A percentile compares a stretch with the other conserved stretches of the same genome.
phyloP scores from a whole-genome alignment of 1,139 yeast genomes.

The Wickerhamomyces sp. region DNA sequence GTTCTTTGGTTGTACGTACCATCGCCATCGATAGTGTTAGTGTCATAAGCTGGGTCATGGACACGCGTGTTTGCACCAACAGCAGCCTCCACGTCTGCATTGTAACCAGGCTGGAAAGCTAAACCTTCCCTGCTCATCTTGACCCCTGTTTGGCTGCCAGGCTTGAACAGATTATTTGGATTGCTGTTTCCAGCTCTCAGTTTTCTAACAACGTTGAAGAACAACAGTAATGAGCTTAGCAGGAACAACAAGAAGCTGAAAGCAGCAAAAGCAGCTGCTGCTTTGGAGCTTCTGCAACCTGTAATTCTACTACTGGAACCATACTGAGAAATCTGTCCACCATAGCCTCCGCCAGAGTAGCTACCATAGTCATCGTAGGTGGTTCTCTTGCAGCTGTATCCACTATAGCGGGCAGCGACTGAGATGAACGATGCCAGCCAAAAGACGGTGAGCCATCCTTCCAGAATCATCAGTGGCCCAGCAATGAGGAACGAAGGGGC shows the following conservation, averaged over 20 bases:
- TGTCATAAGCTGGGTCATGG: no score
- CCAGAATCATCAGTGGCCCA: slow-evolving; percentile 16
- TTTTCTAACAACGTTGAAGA: slow-evolving; percentile 25
- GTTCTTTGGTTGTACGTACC: no score
- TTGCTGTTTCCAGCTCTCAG: slow-evolving; percentile 15
- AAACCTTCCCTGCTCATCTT: slow-evolving; percentile 13
- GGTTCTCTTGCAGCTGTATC: slow-evolving; percentile 7
- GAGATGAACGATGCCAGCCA: slow-evolving; percentile 20
- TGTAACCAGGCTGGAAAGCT: slow-evolving; percentile 9
- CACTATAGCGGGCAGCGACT: slow-evolving; percentile 15
- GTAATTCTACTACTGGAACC: slow-evolving; percentile 1
- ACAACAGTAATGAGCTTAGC: slow-evolving; percentile 21
- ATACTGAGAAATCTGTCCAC: not conserved
- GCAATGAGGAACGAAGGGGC: slow-evolving; percentile 7
- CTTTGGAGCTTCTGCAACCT: slow-evolving; percentile 27
- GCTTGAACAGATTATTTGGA: slow-evolving; percentile 8
- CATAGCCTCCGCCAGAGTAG: slow-evolving; percentile 1
- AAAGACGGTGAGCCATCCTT: slow-evolving; percentile 10
- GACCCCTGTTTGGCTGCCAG: slow-evolving; percentile 7
- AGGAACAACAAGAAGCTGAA: slow-evolving; percentile 24
- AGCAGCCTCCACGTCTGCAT: slow-evolving; percentile 5
- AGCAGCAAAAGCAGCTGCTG: slow-evolving; percentile 32
- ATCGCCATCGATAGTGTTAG: no score
- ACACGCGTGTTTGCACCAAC: not conserved
- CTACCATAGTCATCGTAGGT: no score